Evolutionary conservation across 768 basidiomycete genomes (phyloP), one percentile per base, ranked within the genome.

Genomic region (Mycena haematopus): DNA sequence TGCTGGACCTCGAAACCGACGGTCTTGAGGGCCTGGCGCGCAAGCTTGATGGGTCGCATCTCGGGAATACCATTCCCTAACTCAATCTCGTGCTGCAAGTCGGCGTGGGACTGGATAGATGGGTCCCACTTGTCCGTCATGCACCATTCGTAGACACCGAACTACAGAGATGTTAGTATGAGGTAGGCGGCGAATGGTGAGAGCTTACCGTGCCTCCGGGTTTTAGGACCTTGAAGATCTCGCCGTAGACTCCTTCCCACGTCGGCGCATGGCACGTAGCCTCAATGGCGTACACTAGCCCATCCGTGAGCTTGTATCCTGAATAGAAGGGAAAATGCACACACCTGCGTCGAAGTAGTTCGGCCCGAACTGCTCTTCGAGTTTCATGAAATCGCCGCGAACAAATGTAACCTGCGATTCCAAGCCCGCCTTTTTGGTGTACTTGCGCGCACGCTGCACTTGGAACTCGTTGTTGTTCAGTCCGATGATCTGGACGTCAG

Each of bases 121-220:
- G 91, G 84, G 77, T 98, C 92, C 93, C 96, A 96, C 5, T 76
- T 73, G 75, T 98, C 95, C 17, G 97, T 98, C 97, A 99, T 98
- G 76, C 88, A 90, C 96, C 96, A 99, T 75, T 99, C 97, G 77
- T 99, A 99, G 38, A 99, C 92, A 72, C 96, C 96, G 76, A 97
- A 97, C 92, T 96, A 63, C 42, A 57, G 40, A 44, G 24, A 50
- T n/a, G n/a, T n/a, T n/a, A n/a, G n/a, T n/a, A 45, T 21, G 52
- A 27, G 29, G 42, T 25, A 24, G 3, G 6, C 11, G 55, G 25
- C 7, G 24, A 4, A 40, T 14, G 2, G 1, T n/a, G n/a, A 14
- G 46, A 56, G 85, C 92, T 74, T 72, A 96, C 95, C 21, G 91
- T 82, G 66, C 96, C 96, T 79, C 96, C 96, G 1, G 96, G 96